Percentiles rank a stretch among this genome's conserved stretches.
phyloP scores from a whole-genome alignment of 176 grass and related monocot species.

The Poa annua region DNA sequence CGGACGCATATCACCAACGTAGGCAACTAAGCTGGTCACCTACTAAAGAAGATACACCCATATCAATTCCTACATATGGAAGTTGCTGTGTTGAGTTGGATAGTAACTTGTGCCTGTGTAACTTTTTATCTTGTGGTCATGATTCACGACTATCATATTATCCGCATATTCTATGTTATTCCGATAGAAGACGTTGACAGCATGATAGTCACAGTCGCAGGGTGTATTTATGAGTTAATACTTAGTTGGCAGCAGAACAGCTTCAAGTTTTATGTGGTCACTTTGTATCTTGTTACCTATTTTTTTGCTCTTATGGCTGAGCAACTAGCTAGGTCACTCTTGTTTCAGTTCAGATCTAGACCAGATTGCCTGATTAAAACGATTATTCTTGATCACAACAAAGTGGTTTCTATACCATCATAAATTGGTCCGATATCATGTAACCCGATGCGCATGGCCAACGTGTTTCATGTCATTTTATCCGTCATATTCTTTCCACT shows the following conservation, averaged over 20 bases:
- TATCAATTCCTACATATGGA: constrained; percentile 5
- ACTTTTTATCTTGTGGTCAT: constrained; percentile 30
- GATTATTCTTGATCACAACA: neutral
- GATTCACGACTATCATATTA: constrained; percentile 4
- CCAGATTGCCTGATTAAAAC: neutral
- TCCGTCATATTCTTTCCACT: neutral
- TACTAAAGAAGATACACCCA: neutral
- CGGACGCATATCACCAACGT: neutral
- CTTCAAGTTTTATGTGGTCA: constrained; percentile 26
- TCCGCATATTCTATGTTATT: neutral
- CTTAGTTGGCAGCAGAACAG: neutral
- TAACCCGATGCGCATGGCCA: neutral
- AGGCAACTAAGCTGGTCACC: neutral
- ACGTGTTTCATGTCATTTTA: neutral
- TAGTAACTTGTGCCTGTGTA: constrained; percentile 24
- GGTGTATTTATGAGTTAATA: constrained; percentile 31
- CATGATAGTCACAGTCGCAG: constrained; percentile 22
- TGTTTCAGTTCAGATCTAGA: neutral
- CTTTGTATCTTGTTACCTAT: neutral
- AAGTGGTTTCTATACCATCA: constrained; percentile 4
- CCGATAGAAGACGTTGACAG: constrained; percentile 28
- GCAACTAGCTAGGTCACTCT: constrained; percentile 29
- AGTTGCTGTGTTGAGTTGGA: constrained; percentile 8
- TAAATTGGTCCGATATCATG: constrained; percentile 7
- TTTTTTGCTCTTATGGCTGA: constrained; percentile 33